Evolutionary conservation across 1,139 yeast genomes (phyloP), one percentile per base, ranked within the genome.

Genomic region (Kluyveromyces sp.): DNA sequence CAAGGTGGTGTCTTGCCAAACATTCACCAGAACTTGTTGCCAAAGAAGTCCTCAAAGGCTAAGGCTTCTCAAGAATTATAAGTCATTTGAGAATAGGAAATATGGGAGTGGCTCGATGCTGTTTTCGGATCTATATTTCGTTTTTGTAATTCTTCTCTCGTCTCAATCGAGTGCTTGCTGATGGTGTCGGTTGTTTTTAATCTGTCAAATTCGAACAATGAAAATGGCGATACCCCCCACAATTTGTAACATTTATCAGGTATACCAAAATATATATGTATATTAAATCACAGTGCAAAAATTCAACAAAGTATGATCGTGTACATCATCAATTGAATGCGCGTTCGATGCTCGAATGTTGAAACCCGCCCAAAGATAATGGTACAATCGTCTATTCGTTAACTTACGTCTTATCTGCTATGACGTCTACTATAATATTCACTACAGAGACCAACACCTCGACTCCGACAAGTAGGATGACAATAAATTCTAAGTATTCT

Each of bases 1-100:
- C 95, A 86, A 75, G 96, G 95, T 83, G 96, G 96, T 84, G 96
- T 87, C 58, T 77, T 87, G 69, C 96, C 95, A 77, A 88, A 89
- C 84, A 83, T 83, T 69, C 96, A 89, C 74, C 89, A 83, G 73
- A 83, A 84, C 76, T 82, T 89, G 71, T 81, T 88, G 71, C 96
- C 96, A 74, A 81, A 88, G 80, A 89, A 89, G 79, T 77, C 87
- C 64, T 75, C 85, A 55, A 80, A 81, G 73, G 73, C 80, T 57
- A 80, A 81, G 72, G 87, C 86, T 73, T 83, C 92, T 66, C 94
- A 83, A 75, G 92, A 83, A 74, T 82, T 83, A 75, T 83, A 80
- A 77, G 48, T 22, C 18, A 9, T 22, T 22, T 22, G 26, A 22
- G 26, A 22, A 22, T 22, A 22, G 26, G 26, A 22, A 22, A 22